phyloP scores from a whole-genome alignment of 2,329 filamentous ascomycete genomes.

The Herpotrichia juniperi region DNA sequence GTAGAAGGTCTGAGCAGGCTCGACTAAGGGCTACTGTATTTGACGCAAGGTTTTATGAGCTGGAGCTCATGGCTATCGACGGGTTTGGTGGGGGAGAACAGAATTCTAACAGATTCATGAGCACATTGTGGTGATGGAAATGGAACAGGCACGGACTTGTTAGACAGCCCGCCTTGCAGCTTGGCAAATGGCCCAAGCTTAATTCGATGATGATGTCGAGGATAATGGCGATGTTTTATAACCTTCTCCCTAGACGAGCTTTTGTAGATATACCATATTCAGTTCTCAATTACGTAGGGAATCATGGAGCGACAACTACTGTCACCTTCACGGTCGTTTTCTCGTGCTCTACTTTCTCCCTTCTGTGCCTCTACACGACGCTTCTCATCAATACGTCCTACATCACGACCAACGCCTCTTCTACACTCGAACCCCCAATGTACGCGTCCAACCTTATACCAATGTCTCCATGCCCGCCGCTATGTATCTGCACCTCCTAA shows the following conservation, averaged over 20 bases:
- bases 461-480: constrained; percentile 26
- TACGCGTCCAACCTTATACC: neutral
- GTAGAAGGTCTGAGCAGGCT: neutral
- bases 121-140: too few relatives aligned
- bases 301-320: neutral
- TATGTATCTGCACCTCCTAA: constrained; percentile 46
- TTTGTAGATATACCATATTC: neutral
- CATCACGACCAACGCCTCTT: neutral
- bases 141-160: too few relatives aligned
- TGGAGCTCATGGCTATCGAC: too few relatives aligned
- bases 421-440: neutral
- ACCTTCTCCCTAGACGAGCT: neutral
- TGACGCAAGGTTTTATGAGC: too few relatives aligned
- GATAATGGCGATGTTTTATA: too few relatives aligned
- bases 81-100: too few relatives aligned
- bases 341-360: neutral
- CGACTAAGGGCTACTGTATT: too few relatives aligned
- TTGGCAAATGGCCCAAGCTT: neutral
- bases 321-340: neutral
- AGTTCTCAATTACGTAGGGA: neutral
- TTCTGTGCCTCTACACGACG: neutral
- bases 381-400: constrained; percentile 5
- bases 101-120: too few relatives aligned
- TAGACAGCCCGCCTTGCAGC: too few relatives aligned
- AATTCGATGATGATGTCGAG: neutral